Base-by-base conservation (phyloP, 129 eudicot genomes). In the Artemisia annua region DNA sequence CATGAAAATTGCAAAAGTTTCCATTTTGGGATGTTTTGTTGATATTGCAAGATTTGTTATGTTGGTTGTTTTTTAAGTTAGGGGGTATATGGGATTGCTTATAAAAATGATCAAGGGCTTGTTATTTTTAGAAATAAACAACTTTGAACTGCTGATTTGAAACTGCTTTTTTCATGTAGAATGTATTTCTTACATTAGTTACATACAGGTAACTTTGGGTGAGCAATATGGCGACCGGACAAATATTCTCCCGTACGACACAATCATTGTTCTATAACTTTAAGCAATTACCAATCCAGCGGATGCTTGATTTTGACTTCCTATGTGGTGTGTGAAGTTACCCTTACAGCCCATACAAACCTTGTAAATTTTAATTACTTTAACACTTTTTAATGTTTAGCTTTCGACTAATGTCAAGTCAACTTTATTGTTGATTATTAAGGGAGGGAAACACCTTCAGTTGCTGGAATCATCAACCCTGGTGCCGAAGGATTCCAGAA, bases 281-380 rank as follows among this genome's bases (percentile, higher is more conserved):
- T 55, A 95, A 95, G 75, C 99, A 95, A 62, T 85, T 95, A 46
- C 99, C 99, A 11, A 83, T 95, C 55, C 99, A 95, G 75, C 95
- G 99, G 77, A 95, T 95, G 99, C 99, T 95, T 75, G 99, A 95
- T 82, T 95, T 95, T 82, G 99, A 95, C 83, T 95, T 95, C 81
- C 99, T 95, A 68, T 95, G 99, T 55, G 97, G 99, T 95, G 59
- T 44, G 91, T 82, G 49, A 20, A 59, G 20, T 20, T 58, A 11
- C 72, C 66, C 11, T 54, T 14, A 55, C 53, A 48, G 16, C 32
- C 44, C 72, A 50, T 67, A 53, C 9, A 54, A 72, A 19, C 22
- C n/a, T 48, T 43, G 1, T 35, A 18, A 15, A 62, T 28, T 35
- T 11, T 17, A 17, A 5, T 18, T 73, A 22, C 26, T 32, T 44